These are phyloP conservation scores for Xylariaceae sp. DNA, from an alignment of 2,329 filamentous ascomycete genomes.

Conservation along the genomic window DNA sequence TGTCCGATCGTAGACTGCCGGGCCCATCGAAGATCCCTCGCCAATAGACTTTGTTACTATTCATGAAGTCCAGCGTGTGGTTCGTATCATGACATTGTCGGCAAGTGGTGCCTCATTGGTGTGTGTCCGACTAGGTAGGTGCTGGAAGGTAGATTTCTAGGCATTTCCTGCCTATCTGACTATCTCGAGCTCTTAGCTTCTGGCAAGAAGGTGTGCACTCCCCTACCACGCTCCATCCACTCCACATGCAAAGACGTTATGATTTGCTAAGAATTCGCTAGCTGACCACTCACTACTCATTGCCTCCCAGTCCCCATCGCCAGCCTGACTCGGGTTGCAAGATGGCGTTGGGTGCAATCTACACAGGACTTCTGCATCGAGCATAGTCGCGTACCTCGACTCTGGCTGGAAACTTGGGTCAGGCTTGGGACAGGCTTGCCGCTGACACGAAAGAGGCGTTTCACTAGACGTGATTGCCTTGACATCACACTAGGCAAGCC, in stretches of 20 bases:
- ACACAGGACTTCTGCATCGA: constrained; percentile 1
- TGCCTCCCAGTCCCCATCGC: background rate
- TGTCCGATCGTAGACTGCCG: background rate
- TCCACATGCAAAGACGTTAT: background rate
- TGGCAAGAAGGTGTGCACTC: background rate
- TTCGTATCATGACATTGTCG: background rate
- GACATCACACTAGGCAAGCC: too few relatives aligned
- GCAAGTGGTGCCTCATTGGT: too few relatives aligned
- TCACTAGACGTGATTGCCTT: background rate
- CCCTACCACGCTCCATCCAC: background rate
- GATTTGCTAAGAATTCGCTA: background rate
- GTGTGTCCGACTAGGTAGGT: too few relatives aligned
- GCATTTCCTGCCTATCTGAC: too few relatives aligned
- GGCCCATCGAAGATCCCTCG: background rate
- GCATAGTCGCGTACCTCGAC: constrained; percentile 2
- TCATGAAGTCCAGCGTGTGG: background rate
- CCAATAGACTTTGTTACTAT: background rate
- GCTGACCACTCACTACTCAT: constrained; percentile 2
- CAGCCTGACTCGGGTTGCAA: background rate
- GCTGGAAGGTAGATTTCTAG: too few relatives aligned
- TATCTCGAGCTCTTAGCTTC: background rate
- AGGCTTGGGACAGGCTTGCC: background rate
- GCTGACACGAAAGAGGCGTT: background rate
- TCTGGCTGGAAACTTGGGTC: too few relatives aligned
- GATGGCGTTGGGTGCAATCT: constrained; percentile 1